These are phyloP conservation scores for Silene coronaria DNA, from an alignment of 179 eudicot species.

Conservation along the genomic window DNA sequence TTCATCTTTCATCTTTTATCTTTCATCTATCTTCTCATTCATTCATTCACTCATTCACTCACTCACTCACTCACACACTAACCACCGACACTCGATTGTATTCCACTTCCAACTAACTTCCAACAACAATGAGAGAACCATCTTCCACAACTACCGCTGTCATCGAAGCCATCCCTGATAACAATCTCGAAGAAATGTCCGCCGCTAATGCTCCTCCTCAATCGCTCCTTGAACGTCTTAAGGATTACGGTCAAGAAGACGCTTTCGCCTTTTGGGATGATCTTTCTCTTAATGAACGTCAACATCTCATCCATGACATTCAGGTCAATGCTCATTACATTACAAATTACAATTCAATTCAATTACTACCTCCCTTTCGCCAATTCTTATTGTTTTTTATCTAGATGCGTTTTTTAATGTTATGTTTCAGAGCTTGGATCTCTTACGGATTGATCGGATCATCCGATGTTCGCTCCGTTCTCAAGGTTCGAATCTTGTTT, in stretches of 20 bases:
- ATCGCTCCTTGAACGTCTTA: slow-evolving; percentile 67
- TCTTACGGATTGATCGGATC: slow-evolving; percentile 86
- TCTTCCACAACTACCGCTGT: neutral
- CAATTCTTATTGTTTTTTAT: neutral
- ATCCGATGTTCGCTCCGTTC: slow-evolving; percentile 76
- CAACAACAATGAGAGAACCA: slow-evolving; percentile 16
- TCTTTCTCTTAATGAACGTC: slow-evolving; percentile 61
- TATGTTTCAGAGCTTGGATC: slow-evolving; percentile 58
- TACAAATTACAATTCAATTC: neutral
- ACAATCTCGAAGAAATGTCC: neutral
- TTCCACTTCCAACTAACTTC: neutral
- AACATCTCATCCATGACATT: slow-evolving; percentile 62
- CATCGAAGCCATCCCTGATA: neutral
- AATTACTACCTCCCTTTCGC: no score
- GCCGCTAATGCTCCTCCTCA: slow-evolving; percentile 44
- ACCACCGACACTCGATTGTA: neutral
- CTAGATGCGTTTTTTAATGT: neutral
- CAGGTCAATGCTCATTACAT: slow-evolving; percentile 38
- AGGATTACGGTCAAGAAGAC: slow-evolving; percentile 93
- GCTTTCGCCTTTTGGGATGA: slow-evolving; percentile 80
- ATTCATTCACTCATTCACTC: neutral
- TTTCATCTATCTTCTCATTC: neutral
- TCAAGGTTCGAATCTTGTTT: slow-evolving; percentile 44
- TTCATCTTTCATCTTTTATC: neutral
- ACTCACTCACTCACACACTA: neutral